A percentile compares a stretch with the other conserved stretches of the same genome.
Conservation (phyloP, 1,284 basidiomycete species). For the Omphalotus olearius region DNA sequence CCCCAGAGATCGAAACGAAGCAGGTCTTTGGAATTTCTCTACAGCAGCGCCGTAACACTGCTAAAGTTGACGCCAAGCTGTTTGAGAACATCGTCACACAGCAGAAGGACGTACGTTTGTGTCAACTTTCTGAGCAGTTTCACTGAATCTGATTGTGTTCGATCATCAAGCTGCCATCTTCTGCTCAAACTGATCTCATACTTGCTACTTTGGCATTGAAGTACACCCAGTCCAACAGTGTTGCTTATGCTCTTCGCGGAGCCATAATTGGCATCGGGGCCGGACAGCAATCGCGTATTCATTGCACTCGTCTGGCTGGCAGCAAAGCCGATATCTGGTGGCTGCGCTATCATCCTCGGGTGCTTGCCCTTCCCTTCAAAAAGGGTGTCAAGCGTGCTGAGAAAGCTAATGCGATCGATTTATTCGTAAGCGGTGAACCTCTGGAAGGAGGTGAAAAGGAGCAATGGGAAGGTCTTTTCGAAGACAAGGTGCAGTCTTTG, state of each 20-base stretch:
- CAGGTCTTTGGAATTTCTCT: slow-evolving; percentile 94
- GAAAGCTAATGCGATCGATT: slow-evolving; percentile 97
- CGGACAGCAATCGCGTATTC: slow-evolving; percentile 98
- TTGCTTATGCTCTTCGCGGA: slow-evolving; percentile 93
- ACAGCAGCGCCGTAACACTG: slow-evolving; percentile 90
- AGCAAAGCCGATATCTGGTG: slow-evolving; percentile 99
- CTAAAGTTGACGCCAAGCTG: slow-evolving; percentile 78
- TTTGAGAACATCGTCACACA: slow-evolving; percentile 89
- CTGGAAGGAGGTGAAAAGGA: slow-evolving; percentile 85
- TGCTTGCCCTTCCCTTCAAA: slow-evolving; percentile 91
- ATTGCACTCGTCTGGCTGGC: slow-evolving; percentile 97
- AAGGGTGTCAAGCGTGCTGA: slow-evolving; percentile 97
- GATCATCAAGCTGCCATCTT: slow-evolving; percentile 55
- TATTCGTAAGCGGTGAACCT: slow-evolving; percentile 90
- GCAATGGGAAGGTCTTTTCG: slow-evolving; percentile 92
- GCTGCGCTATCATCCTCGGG: slow-evolving; percentile 94
- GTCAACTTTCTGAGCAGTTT: not conserved
- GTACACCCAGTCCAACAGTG: slow-evolving; percentile 99
- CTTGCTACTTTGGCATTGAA: slow-evolving; percentile 96
- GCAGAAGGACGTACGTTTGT: slow-evolving; percentile 69
- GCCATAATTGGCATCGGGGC: slow-evolving; percentile 95
- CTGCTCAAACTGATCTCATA: slow-evolving; percentile 82
- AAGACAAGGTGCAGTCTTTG: slow-evolving; percentile 67
- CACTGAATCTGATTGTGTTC: not conserved
- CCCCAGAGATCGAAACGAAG: slow-evolving; percentile 81